Evolutionary conservation across 2,329 filamentous ascomycete species (phyloP).

Genomic region (Aspergillus hortae): DNA sequence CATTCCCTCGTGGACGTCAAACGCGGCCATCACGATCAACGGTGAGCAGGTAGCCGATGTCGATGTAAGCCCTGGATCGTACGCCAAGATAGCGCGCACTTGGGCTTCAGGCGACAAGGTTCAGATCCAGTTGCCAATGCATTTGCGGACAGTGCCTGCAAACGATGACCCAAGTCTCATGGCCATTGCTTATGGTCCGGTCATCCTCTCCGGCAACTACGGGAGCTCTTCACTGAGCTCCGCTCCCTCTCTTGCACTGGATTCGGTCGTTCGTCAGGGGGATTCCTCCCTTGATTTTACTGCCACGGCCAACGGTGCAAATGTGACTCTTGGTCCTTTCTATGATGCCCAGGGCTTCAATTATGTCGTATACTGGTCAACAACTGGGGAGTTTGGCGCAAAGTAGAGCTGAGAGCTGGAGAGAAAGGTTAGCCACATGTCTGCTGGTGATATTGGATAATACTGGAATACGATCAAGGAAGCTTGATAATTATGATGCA

Average conservation of each 20-base stretch:
- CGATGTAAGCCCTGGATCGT: neutral
- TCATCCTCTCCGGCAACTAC: slow-evolving; percentile 47
- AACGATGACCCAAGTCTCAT: slow-evolving; percentile 46
- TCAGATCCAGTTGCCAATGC: slow-evolving; percentile 46
- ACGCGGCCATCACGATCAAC: neutral
- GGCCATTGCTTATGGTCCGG: slow-evolving; percentile 48
- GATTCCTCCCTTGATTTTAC: slow-evolving; percentile 6
- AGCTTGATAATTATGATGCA: too few relatives aligned
- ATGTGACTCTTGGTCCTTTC: slow-evolving; percentile 9
- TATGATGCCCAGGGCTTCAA: slow-evolving; percentile 13
- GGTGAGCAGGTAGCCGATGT: neutral
- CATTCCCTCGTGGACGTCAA: neutral
- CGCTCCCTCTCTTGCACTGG: neutral
- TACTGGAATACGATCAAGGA: too few relatives aligned
- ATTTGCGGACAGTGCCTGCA: slow-evolving; percentile 41
- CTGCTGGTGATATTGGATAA: too few relatives aligned
- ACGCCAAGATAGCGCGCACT: slow-evolving; percentile 28
- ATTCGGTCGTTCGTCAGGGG: neutral
- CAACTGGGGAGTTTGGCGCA: neutral
- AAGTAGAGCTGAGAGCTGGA: neutral
- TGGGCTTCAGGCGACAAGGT: slow-evolving; percentile 47
- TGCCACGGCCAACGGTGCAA: slow-evolving; percentile 2
- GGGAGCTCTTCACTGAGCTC: slow-evolving; percentile 22
- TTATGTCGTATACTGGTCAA: slow-evolving; percentile 9
- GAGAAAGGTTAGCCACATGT: too few relatives aligned